Evolutionary conservation across 805 yeast genomes (phyloP).

Genomic region (Pichia nanzhaoensis): DNA sequence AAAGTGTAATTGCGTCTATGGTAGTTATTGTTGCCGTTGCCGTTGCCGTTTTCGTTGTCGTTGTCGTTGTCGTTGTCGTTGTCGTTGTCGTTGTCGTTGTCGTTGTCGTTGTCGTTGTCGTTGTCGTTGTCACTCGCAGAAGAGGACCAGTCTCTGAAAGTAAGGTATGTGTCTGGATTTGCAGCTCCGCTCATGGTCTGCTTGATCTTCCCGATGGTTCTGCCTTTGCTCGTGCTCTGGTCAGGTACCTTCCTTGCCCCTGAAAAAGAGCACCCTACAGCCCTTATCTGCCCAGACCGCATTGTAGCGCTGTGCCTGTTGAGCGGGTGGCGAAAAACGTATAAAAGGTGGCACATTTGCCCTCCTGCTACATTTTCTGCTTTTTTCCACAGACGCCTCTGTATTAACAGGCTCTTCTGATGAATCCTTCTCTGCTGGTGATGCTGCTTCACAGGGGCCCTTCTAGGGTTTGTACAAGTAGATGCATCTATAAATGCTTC

Average conservation of each 20-base stretch:
- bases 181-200: not conserved
- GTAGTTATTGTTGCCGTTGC: not conserved
- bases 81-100: not conserved
- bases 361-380: not conserved
- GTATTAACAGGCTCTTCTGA: too few relatives aligned
- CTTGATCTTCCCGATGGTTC: not conserved
- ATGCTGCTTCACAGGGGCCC: too few relatives aligned
- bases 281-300: too few relatives aligned
- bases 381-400: too few relatives aligned
- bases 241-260: too few relatives aligned
- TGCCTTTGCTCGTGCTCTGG: too few relatives aligned
- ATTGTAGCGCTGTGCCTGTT: too few relatives aligned
- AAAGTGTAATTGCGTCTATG: not conserved
- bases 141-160: conserved; percentile 5
- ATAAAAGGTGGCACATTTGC: conserved; percentile 2
- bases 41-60: not conserved
- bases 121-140: conserved; percentile 1
- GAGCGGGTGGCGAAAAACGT: too few relatives aligned
- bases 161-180: not conserved
- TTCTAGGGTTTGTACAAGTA: too few relatives aligned
- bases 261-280: too few relatives aligned
- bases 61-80: not conserved
- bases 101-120: not conserved
- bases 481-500: too few relatives aligned
- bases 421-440: too few relatives aligned